phyloP scores from a whole-genome alignment of 2,329 filamentous ascomycete species.

The Diaporthe helianthi region DNA sequence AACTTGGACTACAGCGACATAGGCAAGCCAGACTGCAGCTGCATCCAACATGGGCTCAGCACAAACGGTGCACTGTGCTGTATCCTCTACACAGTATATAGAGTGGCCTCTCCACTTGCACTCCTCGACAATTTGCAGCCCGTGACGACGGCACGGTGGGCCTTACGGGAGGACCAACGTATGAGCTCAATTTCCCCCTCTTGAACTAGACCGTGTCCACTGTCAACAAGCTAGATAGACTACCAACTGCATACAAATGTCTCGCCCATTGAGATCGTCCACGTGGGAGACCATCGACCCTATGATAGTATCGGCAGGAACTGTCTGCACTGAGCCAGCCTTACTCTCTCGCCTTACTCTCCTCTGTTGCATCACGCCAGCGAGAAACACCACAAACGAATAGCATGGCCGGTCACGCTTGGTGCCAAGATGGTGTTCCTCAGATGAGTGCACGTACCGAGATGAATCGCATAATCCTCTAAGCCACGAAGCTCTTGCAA shows the following conservation, averaged over 20 bases:
- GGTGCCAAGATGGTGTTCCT: not conserved
- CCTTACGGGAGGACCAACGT: not conserved
- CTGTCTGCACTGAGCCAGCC: no score
- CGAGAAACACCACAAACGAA: not conserved
- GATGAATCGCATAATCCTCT: not conserved
- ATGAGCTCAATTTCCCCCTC: conserved; percentile 4
- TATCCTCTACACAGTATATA: no score
- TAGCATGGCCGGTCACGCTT: not conserved
- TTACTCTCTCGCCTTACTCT: no score
- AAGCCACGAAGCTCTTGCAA: not conserved
- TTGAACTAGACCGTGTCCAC: not conserved
- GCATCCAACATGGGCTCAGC: not conserved
- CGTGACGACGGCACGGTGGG: conserved; percentile 7
- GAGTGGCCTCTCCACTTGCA: not conserved
- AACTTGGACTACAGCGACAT: no score
- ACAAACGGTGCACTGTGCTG: not conserved
- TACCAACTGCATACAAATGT: not conserved
- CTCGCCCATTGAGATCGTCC: not conserved
- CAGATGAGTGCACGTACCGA: not conserved
- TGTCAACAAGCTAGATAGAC: not conserved
- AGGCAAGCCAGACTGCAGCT: not conserved
- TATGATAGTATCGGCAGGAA: not conserved
- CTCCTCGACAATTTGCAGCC: conserved; percentile 17
- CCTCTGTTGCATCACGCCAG: not conserved
- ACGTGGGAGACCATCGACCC: not conserved